Conservation (phyloP, 164 flowering plant species). For the Berberis thunbergii region DNA sequence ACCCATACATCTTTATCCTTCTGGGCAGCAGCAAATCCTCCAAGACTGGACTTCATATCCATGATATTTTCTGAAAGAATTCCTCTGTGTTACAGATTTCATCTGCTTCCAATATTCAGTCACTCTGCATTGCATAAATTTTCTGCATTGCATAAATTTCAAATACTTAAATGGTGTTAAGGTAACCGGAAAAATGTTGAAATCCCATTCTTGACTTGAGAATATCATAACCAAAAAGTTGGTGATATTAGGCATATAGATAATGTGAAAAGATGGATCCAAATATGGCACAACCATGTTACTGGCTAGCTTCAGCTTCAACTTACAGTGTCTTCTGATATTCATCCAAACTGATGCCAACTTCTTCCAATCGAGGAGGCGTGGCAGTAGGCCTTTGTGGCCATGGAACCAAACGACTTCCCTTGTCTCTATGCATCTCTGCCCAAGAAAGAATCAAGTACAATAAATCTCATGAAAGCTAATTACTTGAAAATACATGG, state of each 20-base stretch:
- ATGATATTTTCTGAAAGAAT: conserved; percentile 63
- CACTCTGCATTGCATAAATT: conserved; percentile 58
- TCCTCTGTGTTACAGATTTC: conserved; percentile 39
- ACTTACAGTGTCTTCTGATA: conserved; percentile 60
- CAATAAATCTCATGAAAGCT: neutral
- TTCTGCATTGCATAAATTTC: conserved; percentile 30
- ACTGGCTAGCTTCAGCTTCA: neutral
- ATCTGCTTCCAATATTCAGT: conserved; percentile 68
- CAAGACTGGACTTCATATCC: conserved; percentile 84
- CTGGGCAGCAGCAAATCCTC: conserved; percentile 78
- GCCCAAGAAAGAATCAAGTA: conserved; percentile 4
- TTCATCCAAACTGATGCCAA: conserved; percentile 48
- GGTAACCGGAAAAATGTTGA: too few species aligned
- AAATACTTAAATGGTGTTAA: neutral
- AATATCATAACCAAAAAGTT: too few species aligned
- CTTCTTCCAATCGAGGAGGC: conserved; percentile 74
- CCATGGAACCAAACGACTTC: conserved; percentile 77
- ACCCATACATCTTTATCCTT: conserved; percentile 79
- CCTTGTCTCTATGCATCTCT: conserved; percentile 60
- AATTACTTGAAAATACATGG: neutral
- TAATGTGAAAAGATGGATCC: too few species aligned
- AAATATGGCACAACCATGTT: too few species aligned
- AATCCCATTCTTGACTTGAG: too few species aligned
- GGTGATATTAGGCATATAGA: too few species aligned
- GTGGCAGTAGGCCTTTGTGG: conserved; percentile 64